phyloP scores from a whole-genome alignment of 2,329 filamentous ascomycete species.

The Aureobasidium musti region DNA sequence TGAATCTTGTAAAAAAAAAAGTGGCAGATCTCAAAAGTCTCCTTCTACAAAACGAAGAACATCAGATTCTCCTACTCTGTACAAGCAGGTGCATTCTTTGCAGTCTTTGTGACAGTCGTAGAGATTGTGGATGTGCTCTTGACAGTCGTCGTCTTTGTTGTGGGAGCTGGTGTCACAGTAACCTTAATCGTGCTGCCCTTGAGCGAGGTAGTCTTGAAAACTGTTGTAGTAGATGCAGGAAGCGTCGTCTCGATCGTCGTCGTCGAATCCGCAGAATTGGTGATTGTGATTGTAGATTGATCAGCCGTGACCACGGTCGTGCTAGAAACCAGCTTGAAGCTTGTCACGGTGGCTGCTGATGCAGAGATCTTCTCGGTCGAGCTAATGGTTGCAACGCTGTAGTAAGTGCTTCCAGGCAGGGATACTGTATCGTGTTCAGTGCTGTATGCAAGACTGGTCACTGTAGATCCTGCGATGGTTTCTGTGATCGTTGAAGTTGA shows the following conservation, averaged over 20 bases:
- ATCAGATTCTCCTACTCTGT: constrained; percentile 18
- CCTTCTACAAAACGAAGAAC: neutral
- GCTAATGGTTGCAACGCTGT: constrained; percentile 31
- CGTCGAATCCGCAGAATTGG: constrained; percentile 31
- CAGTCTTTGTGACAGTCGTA: constrained; percentile 33
- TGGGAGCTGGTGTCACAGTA: constrained; percentile 28
- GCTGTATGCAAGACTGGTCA: constrained; percentile 25
- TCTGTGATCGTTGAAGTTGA: constrained; percentile 25
- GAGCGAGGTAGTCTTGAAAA: constrained; percentile 30
- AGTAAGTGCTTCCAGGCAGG: constrained; percentile 32
- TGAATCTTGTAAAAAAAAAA: neutral
- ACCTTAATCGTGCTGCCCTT: constrained; percentile 29
- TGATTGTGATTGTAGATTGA: constrained; percentile 28
- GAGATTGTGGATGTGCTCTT: constrained; percentile 33
- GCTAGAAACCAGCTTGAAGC: constrained; percentile 31
- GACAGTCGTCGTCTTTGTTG: constrained; percentile 33
- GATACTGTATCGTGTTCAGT: constrained; percentile 26
- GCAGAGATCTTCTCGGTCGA: constrained; percentile 20
- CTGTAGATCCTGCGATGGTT: constrained; percentile 20
- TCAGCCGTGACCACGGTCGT: constrained; percentile 31
- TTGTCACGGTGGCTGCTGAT: constrained; percentile 25
- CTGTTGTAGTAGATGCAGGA: constrained; percentile 31
- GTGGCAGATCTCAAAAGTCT: neutral
- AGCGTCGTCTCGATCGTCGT: constrained; percentile 36
- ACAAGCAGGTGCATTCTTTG: constrained; percentile 33